phyloP scores from a whole-genome alignment of 305 asterid genomes.

The Fraxinus paxiana region DNA sequence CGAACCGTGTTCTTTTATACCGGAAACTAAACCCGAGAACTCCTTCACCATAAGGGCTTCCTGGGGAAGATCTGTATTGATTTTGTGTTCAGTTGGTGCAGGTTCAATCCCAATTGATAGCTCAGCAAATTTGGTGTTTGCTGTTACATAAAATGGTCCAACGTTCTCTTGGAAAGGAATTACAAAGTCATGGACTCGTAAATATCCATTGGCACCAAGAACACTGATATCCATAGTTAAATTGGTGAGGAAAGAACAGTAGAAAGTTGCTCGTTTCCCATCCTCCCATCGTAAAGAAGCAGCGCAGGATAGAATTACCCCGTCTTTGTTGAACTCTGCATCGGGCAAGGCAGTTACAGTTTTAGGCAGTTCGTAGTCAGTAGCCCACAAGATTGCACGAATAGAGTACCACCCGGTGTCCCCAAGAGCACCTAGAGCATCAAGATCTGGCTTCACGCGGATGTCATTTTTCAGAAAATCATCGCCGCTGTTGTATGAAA shows the following conservation, averaged over 20 bases:
- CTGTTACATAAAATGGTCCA: conserved; percentile 45
- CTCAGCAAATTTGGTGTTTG: conserved; percentile 40
- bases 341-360: conserved; percentile 50
- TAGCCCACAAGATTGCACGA: conserved; percentile 76
- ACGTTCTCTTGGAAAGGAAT: conserved; percentile 46
- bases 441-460: conserved; percentile 78
- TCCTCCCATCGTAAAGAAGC: conserved; percentile 69
- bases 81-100: conserved; percentile 41
- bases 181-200: conserved; percentile 44
- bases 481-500: conserved; percentile 36
- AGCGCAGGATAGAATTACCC: conserved; percentile 57
- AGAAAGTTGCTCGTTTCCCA: conserved; percentile 52
- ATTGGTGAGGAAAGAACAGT: conserved; percentile 48
- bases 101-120: conserved; percentile 55
- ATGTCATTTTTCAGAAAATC: conserved; percentile 60
- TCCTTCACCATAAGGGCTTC: conserved; percentile 78
- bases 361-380: conserved; percentile 55
- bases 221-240: conserved; percentile 42
- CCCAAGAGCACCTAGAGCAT: conserved; percentile 81
- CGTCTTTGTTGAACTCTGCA: conserved; percentile 44
- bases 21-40: conserved; percentile 51
- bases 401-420: conserved; percentile 81
- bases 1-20: conserved; percentile 41
- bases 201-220: conserved; percentile 43
- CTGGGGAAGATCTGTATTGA: conserved; percentile 62